Evolutionary conservation across 202 grass and related monocot genomes (phyloP).

Genomic region (Tripidium arundinaceum): DNA sequence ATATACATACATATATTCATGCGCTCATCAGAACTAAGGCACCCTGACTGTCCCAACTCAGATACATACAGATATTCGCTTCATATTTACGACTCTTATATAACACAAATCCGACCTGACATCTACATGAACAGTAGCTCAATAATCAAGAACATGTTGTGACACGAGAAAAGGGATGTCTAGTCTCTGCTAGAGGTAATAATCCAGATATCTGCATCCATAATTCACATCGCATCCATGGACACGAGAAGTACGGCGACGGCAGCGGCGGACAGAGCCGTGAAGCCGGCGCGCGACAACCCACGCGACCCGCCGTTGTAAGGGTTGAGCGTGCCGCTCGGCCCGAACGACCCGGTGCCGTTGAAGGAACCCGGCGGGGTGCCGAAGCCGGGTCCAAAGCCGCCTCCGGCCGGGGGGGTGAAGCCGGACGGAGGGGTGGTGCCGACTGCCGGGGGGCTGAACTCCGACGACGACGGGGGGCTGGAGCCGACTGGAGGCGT

Average conservation of each 20-base stretch:
- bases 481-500: conserved; percentile 9
- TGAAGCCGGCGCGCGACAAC: not conserved
- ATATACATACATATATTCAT: not conserved
- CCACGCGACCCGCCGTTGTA: conserved; percentile 13
- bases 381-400: conserved; percentile 24
- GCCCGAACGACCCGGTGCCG: conserved; percentile 44
- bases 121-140: not conserved
- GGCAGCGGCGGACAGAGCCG: not conserved
- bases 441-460: no score
- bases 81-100: not conserved
- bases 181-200: no score
- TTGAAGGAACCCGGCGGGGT: conserved; percentile 33
- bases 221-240: conserved; percentile 32
- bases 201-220: not conserved
- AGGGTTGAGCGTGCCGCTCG: conserved; percentile 42
- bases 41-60: not conserved
- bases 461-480: not conserved
- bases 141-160: no score
- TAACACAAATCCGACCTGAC: not conserved
- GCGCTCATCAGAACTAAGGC: not conserved
- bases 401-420: conserved; percentile 5
- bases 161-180: no score
- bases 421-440: not conserved
- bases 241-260: conserved; percentile 5
- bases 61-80: not conserved